These are phyloP conservation scores for Pseudoturritis turrita DNA, from an alignment of 345 rosid genomes.

Conservation along the genomic window DNA sequence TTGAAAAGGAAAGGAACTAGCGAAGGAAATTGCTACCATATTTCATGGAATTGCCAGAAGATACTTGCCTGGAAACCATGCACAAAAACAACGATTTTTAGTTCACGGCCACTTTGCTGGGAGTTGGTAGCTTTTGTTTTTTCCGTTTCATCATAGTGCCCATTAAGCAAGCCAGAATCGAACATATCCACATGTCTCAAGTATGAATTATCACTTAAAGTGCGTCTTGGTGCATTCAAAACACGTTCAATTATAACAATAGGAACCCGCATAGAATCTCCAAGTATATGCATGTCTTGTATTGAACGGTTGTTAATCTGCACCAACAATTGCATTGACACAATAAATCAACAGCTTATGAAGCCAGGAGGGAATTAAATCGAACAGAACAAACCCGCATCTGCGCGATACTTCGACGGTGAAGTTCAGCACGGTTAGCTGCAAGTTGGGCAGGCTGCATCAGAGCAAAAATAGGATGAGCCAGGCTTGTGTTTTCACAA, in stretches of 20 bases:
- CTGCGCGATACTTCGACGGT: conserved; percentile 90
- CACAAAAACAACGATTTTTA: conserved; percentile 81
- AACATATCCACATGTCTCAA: conserved; percentile 57
- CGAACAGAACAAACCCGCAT: conserved; percentile 63
- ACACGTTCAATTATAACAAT: conserved; percentile 82
- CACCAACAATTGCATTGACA: conserved; percentile 19
- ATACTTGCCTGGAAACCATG: conserved; percentile 93
- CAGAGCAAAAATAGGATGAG: conserved; percentile 15
- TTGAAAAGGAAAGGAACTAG: not conserved
- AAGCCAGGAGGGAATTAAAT: not conserved
- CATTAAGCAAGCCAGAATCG: conserved; percentile 32
- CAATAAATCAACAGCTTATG: not conserved
- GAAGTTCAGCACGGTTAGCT: conserved; percentile 89
- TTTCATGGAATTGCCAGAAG: not conserved
- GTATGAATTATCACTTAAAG: conserved; percentile 72
- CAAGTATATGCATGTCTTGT: conserved; percentile 90
- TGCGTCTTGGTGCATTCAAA: conserved; percentile 75
- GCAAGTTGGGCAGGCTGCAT: conserved; percentile 77
- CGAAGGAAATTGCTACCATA: not conserved
- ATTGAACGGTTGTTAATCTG: conserved; percentile 86
- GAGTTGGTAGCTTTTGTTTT: conserved; percentile 23
- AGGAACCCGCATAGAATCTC: conserved; percentile 78
- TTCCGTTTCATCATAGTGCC: conserved; percentile 30
- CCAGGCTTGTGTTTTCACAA: conserved; percentile 4
- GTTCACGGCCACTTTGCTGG: conserved; percentile 43